A percentile compares a stretch with the other conserved stretches of the same genome.
phyloP scores from a whole-genome alignment of 129 eudicot species.

The Solidago caesia region DNA sequence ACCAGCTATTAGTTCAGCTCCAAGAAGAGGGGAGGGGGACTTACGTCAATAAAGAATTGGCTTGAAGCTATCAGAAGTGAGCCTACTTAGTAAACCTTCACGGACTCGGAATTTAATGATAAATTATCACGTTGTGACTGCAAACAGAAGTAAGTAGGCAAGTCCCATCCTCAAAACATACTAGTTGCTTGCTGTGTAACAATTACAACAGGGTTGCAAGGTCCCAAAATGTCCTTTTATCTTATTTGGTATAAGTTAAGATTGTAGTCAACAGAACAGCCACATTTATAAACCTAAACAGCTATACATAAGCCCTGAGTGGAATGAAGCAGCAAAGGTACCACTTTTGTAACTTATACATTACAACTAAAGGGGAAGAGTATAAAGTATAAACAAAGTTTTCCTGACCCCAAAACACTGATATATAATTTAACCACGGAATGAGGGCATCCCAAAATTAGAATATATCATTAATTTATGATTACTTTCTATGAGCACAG shows the following conservation, averaged over 20 bases:
- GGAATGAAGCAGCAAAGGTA: neutral
- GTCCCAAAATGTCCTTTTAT: neutral
- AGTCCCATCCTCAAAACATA: slow-evolving; percentile 8
- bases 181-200: neutral
- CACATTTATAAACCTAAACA: neutral
- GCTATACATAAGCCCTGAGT: neutral
- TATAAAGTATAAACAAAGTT: neutral
- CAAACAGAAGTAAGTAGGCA: neutral
- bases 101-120: neutral
- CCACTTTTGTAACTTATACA: neutral
- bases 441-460: neutral
- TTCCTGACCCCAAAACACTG: neutral
- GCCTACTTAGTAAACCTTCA: slow-evolving; percentile 4
- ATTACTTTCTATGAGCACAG: neutral
- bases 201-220: neutral
- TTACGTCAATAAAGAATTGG: neutral
- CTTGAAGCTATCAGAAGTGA: neutral
- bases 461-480: neutral
- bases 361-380: neutral
- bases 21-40: too few relatives aligned
- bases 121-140: neutral
- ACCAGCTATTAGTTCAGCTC: too few relatives aligned
- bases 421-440: slow-evolving; percentile 5
- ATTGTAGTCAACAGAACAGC: neutral
- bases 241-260: neutral